Percentiles rank a stretch among this genome's conserved stretches.
Conservation (phyloP, 148 eudicot genomes). For the Vaccinium macrocarpon region DNA sequence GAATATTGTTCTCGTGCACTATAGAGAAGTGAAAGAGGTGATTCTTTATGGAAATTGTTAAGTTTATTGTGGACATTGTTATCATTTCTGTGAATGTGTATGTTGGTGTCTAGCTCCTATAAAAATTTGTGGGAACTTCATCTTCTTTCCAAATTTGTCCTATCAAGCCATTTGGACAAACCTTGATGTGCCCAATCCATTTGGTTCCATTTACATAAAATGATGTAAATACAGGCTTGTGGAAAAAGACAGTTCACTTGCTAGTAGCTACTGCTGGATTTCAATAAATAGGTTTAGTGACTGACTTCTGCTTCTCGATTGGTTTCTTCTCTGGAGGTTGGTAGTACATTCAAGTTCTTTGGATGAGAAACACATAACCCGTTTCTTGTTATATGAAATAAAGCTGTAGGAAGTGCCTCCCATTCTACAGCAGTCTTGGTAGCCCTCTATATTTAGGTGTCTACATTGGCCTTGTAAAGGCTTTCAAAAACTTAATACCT, state of each 20-base stretch:
- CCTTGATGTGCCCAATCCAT: constrained; percentile 1
- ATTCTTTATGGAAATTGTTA: neutral
- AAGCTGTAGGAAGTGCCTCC: neutral
- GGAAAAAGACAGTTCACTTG: neutral
- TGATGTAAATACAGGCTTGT: neutral
- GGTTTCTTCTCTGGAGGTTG: neutral
- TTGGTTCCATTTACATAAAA: neutral
- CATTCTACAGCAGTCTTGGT: neutral
- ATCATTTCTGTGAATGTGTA: neutral
- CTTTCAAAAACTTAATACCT: neutral
- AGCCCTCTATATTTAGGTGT: neutral
- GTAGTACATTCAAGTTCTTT: neutral
- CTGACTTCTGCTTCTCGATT: neutral
- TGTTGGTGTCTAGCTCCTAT: neutral
- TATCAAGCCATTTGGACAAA: neutral
- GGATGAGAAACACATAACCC: neutral
- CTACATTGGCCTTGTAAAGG: neutral
- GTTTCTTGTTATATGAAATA: neutral
- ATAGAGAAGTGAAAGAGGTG: constrained; percentile 54
- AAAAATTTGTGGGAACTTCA: neutral
- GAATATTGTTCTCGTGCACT: constrained; percentile 67
- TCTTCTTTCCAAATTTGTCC: neutral
- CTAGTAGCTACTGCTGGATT: neutral
- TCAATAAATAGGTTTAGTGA: neutral
- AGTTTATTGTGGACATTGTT: neutral